Base-by-base conservation (phyloP, 306 rosid genomes). In the Pterocarpus macrocarpus region DNA sequence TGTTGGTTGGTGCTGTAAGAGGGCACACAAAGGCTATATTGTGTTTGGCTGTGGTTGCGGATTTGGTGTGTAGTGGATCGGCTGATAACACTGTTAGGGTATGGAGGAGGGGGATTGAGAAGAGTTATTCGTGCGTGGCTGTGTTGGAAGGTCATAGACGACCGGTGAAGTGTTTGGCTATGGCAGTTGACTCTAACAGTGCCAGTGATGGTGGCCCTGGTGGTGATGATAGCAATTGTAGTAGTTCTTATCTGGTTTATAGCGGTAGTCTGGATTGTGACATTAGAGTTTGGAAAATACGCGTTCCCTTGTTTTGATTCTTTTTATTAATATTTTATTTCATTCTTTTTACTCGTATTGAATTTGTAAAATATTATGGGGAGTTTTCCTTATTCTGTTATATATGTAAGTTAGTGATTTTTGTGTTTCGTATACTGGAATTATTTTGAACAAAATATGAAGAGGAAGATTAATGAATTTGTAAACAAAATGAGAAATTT, bases 41-140 rank as follows among this genome's bases (percentile, higher is more conserved):
- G 82, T 83, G 97, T 72, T 83, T 93, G 87, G 90, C 79, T 4
- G 91, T 71, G 82, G 81, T 75, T 82, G 75, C 32, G 3, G 92
- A 86, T 81, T 88, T 93, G 86, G 88, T 93, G 61, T 91, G 85
- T 9, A 91, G 97, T 82, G 97, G 96, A 0, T 93, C 96, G 0
- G 94, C 97, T 0, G 97, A 93, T 83, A 81, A 82, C 8, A 87
- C 73, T 49, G 88, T 93, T 7, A 90, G 96, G 86, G 36, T 91
- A 50, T 93, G 97, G 97, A 87, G 81, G 77, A 88, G 89, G 87
- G 87, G 87, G 36, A 1, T n/a, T 43, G 22, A 15, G 58, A 55
- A 43, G 36, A 82, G 71, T 22, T 93, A 87, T 78, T 71, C 81
- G 2, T 91, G 96, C 52, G 52, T 93, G 85, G 92, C 78, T 15